Evolutionary conservation across 805 yeast species (phyloP).

Genomic region (Zygoascus bituminiphila): DNA sequence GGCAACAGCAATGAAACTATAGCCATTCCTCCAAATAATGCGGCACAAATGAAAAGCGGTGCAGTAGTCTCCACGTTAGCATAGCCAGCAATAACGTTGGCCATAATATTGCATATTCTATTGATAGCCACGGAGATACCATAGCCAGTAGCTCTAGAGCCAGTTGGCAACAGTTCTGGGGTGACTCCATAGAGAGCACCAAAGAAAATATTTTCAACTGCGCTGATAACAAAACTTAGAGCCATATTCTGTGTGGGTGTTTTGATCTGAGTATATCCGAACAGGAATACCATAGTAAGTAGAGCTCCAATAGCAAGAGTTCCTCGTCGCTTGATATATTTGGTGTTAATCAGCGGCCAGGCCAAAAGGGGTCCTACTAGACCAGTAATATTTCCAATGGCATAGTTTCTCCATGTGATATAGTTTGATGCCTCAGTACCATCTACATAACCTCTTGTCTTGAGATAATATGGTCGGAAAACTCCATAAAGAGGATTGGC

Average conservation of each 20-base stretch:
- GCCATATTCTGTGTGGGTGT: slow-evolving; percentile 47
- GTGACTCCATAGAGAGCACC: slow-evolving; percentile 44
- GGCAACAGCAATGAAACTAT: too few species aligned
- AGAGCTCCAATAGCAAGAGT: slow-evolving; percentile 45
- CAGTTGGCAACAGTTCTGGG: slow-evolving; percentile 38
- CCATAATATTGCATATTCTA: slow-evolving; percentile 38
- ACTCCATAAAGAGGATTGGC: slow-evolving; percentile 50
- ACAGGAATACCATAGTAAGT: slow-evolving; percentile 48
- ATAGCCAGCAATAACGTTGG: slow-evolving; percentile 41
- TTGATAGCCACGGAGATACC: slow-evolving; percentile 42
- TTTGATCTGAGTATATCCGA: slow-evolving; percentile 56
- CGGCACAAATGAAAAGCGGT: slow-evolving; percentile 41
- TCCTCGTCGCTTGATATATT: slow-evolving; percentile 46
- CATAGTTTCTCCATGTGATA: slow-evolving; percentile 22
- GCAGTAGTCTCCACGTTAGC: slow-evolving; percentile 41
- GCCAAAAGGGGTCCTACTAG: slow-evolving; percentile 49
- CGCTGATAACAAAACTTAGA: slow-evolving; percentile 29
- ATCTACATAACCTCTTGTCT: slow-evolving; percentile 38
- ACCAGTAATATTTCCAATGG: slow-evolving; percentile 40
- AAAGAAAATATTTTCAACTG: slow-evolving; percentile 24
- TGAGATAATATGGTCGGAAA: slow-evolving; percentile 46
- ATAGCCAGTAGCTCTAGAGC: slow-evolving; percentile 37
- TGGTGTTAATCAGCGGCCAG: slow-evolving; percentile 17
- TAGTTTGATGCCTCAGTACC: slow-evolving; percentile 17
- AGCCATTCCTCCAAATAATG: slow-evolving; percentile 38